Conservation (phyloP, 495 filamentous ascomycete species). For the Trichoderma virens region DNA sequence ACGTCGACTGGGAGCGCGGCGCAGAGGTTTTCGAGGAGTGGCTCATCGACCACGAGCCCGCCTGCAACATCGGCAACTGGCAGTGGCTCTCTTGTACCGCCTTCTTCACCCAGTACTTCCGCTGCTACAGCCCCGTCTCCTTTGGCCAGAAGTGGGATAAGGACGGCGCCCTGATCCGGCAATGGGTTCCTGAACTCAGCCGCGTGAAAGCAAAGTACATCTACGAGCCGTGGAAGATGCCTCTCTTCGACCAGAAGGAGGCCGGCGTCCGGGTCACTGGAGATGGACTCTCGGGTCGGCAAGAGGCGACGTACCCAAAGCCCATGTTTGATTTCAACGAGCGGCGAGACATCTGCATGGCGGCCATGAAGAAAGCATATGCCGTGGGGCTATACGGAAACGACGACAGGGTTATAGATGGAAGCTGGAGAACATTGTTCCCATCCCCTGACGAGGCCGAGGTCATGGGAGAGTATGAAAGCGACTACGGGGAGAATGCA, state of each 20-base stretch:
- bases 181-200: slow-evolving; percentile 55
- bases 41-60: slow-evolving; percentile 63
- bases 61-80: slow-evolving; percentile 66
- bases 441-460: slow-evolving; percentile 41
- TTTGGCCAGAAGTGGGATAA: slow-evolving; percentile 64
- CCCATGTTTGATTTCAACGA: slow-evolving; percentile 66
- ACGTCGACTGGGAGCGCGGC: slow-evolving; percentile 65
- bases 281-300: slow-evolving; percentile 31
- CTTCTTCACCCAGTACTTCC: slow-evolving; percentile 58
- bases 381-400: slow-evolving; percentile 52
- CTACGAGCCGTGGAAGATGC: slow-evolving; percentile 67
- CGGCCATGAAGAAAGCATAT: slow-evolving; percentile 60
- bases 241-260: slow-evolving; percentile 49
- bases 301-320: slow-evolving; percentile 49
- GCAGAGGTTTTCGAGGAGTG: slow-evolving; percentile 67
- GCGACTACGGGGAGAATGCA: slow-evolving; percentile 23
- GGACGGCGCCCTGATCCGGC: slow-evolving; percentile 49
- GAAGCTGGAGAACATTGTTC: slow-evolving; percentile 54
- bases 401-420: slow-evolving; percentile 49
- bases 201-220: slow-evolving; percentile 56
- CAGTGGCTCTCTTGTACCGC: slow-evolving; percentile 69
- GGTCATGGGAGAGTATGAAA: slow-evolving; percentile 26
- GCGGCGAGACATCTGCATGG: slow-evolving; percentile 49
- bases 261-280: slow-evolving; percentile 50
- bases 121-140: slow-evolving; percentile 57